phyloP scores from a whole-genome alignment of 2,329 filamentous ascomycete genomes.

The Ilyonectria sp. region DNA sequence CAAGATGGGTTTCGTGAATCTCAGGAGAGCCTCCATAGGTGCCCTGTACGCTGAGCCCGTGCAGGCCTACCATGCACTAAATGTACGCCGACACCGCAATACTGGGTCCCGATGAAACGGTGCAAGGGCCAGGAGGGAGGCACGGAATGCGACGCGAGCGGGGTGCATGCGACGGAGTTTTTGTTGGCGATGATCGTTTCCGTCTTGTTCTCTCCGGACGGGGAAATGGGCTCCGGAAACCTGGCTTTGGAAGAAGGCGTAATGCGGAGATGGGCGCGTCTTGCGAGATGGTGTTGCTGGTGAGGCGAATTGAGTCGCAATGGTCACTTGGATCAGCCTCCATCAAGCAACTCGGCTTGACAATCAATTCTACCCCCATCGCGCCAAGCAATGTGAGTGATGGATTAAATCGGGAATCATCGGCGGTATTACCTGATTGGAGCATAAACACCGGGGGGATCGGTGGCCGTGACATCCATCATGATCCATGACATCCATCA shows the following conservation, averaged over 20 bases:
- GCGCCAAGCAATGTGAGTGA: background rate
- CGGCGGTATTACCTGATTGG: constrained; percentile 1
- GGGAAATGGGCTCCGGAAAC: background rate
- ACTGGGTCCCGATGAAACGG: constrained; percentile 1
- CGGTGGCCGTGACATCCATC: no score
- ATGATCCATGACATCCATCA: background rate
- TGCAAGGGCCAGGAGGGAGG: background rate
- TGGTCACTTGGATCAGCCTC: background rate
- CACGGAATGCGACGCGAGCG: background rate
- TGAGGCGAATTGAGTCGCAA: background rate
- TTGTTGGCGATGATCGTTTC: background rate
- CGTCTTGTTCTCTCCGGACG: background rate
- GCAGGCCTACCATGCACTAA: background rate
- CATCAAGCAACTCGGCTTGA: background rate
- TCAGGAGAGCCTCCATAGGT: background rate
- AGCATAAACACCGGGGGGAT: background rate
- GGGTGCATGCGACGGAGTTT: background rate
- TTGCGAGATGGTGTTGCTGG: background rate
- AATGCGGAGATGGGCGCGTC: background rate
- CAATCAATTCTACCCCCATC: background rate
- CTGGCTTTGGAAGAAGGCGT: background rate
- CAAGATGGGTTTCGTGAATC: background rate
- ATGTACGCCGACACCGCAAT: background rate
- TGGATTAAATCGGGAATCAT: background rate
- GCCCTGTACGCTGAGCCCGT: background rate